Percentiles rank a stretch among this genome's conserved stretches.
Conservation (phyloP, 2,329 filamentous ascomycete species). For the Aureobasidium namibiae region DNA sequence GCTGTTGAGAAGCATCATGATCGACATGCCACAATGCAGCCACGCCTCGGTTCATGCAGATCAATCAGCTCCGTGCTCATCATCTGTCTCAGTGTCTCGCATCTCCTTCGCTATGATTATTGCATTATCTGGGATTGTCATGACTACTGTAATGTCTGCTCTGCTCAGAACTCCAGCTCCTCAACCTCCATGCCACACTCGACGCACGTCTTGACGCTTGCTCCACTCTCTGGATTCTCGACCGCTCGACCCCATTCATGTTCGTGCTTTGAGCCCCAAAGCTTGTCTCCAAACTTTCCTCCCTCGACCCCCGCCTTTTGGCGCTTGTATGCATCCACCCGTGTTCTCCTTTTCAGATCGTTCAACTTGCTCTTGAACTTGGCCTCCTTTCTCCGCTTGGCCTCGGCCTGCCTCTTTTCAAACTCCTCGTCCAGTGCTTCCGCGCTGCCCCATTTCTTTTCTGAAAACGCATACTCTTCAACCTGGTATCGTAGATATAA, state of each 20-base stretch:
- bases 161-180: constrained; percentile 50
- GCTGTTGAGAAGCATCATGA: neutral
- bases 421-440: constrained; percentile 86
- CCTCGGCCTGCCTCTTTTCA: constrained; percentile 65
- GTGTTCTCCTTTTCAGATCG: constrained; percentile 86
- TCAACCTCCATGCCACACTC: constrained; percentile 62
- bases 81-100: neutral
- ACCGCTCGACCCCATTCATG: constrained; percentile 71
- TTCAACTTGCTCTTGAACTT: constrained; percentile 86
- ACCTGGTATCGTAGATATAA: constrained; percentile 89
- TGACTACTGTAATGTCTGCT: neutral
- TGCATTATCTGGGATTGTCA: constrained; percentile 15
- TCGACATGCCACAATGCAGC: constrained; percentile 11
- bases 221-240: constrained; percentile 56
- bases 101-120: no score
- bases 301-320: constrained; percentile 47
- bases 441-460: constrained; percentile 80
- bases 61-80: neutral
- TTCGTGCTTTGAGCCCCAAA: constrained; percentile 64
- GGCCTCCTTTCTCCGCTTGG: constrained; percentile 77
- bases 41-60: constrained; percentile 8
- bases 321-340: constrained; percentile 80
- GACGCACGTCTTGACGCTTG: constrained; percentile 67
- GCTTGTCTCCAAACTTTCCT: constrained; percentile 65
- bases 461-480: constrained; percentile 79